Evolutionary conservation across 192 early-diverging fungal genomes (phyloP), one percentile per base, ranked within the genome.

Genomic region (Polychytrium aggregatum): DNA sequence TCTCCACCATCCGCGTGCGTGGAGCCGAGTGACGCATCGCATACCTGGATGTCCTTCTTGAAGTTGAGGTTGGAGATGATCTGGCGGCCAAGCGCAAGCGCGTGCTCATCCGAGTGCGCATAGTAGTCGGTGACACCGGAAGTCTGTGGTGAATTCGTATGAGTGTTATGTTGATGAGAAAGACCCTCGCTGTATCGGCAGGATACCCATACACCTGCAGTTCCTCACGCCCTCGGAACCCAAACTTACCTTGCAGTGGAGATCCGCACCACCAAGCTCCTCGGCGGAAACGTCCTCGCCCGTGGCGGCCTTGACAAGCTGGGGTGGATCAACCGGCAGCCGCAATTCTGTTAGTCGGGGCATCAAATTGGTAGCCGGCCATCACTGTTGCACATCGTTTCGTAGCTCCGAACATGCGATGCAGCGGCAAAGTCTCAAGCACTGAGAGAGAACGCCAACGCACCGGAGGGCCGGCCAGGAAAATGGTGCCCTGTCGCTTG

Each of bases 71-170:
- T 82, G n/a, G 80, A 79, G 21, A 97, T 82, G 25, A 88, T 78
- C 53, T 84, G 82, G 28, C 93, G 77, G 11, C 88, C 85, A 45
- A 90, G 64, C 3, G 65, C 64, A 48, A 97, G 64, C 13, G 93
- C 93, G 53, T 97, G 90, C 51, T 80, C 84, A 55, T 97, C 93
- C 52, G 76, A 72, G 37, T 73, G 53, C 9, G 93, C 93, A 48
- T 82, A 76, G 64, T 97, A 88, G 71, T 97, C 93, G 13, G 91
- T 94, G 25, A 97, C 93, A 40, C 93, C 93, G 17, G 90, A 94
- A 10, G 81, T 88, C 52, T 57, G 28, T 1, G 21, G 35, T 11
- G n/a, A n/a, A n/a, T n/a, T n/a, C n/a, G n/a, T n/a, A n/a, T n/a
- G n/a, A n/a, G n/a, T 16, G 35, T 9, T 37, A 37, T 37, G 35